Base-by-base conservation (phyloP, 2,329 filamentous ascomycete genomes). In the Basipetospora sp. region DNA sequence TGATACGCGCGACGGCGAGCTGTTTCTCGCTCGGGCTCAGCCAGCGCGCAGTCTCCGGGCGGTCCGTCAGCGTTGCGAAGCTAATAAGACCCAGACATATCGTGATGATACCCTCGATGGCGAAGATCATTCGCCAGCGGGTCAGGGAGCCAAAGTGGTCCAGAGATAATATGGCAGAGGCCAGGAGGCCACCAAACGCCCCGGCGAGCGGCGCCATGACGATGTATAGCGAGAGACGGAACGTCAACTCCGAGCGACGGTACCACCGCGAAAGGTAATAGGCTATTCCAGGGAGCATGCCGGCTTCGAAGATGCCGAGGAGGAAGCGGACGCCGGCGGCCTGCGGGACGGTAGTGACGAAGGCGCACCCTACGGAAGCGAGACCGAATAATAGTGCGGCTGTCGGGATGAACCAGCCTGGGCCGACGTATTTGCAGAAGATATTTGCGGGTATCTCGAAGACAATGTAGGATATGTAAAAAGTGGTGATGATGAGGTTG, bases 71-170 rank as follows among this genome's bases (percentile, higher is more conserved):
- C 0, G 72, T 76, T 44, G 77, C 42, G 51, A 78, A 77, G 10
- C 62, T 53, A 22, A 81, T 59, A 2, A 80, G 10, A 0, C 66
- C 59, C 0, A 81, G 51, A 1, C 60, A 58, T 42, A 53, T 47
- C 2, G 60, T 62, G 44, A 80, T 69, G 46, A 80, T 71, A 15
- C 78, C 78, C 50, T 82, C 78, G n/a, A 82, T 72, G 4, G 65
- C 68, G 39, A 82, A 82, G 36, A 82, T 79, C 75, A 80, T 80
- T 6, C 76, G 61, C 78, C 78, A 83, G 4, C 54, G 57, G 17
- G 57, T 58, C 0, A 80, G 54, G 4, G 59, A 51, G 5, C 74
- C 77, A 38, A 80, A 67, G 33, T 59, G 51, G 17, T 66, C 54
- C 5, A 82, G 62, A 0, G 60, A 71, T 8, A 80, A 57, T 34